Percentiles rank a stretch among this genome's conserved stretches.
Evolutionary conservation across 768 basidiomycete species (phyloP).

Genomic region (Suillus variegatus): DNA sequence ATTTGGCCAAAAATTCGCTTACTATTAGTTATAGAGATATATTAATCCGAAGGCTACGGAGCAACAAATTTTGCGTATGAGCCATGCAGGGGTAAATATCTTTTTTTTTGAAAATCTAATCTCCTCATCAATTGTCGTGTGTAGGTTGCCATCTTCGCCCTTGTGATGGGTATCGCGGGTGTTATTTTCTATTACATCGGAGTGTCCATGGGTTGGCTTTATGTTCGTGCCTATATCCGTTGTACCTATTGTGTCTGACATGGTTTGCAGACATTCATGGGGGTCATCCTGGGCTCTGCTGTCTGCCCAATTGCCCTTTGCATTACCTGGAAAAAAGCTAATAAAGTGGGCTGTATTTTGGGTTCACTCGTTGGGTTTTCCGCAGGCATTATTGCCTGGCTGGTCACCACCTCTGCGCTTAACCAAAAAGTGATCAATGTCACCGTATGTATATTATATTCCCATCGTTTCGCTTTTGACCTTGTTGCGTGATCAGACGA

Average conservation of each 20-base stretch:
- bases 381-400: constrained; percentile 78
- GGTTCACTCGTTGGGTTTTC: constrained; percentile 72
- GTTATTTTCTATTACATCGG: constrained; percentile 89
- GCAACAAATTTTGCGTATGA: constrained; percentile 64
- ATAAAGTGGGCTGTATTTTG: constrained; percentile 77
- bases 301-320: constrained; percentile 88
- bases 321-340: constrained; percentile 84
- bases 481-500: constrained; percentile 36
- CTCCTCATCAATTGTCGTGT: neutral
- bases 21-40: constrained; percentile 49
- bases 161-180: constrained; percentile 83
- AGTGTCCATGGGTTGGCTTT: constrained; percentile 92
- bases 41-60: constrained; percentile 84
- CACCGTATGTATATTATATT: constrained; percentile 40
- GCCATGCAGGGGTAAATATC: constrained; percentile 59
- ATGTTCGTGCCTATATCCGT: constrained; percentile 49
- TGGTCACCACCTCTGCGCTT: constrained; percentile 73
- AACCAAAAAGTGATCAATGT: constrained; percentile 76
- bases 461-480: neutral
- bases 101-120: neutral
- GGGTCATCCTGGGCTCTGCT: constrained; percentile 79
- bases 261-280: constrained; percentile 75
- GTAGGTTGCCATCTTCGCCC: constrained; percentile 67
- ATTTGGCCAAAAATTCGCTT: neutral
- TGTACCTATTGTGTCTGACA: neutral